Evolutionary conservation across 208 protist genomes (phyloP).

Genomic region (Leishmania arabica): DNA sequence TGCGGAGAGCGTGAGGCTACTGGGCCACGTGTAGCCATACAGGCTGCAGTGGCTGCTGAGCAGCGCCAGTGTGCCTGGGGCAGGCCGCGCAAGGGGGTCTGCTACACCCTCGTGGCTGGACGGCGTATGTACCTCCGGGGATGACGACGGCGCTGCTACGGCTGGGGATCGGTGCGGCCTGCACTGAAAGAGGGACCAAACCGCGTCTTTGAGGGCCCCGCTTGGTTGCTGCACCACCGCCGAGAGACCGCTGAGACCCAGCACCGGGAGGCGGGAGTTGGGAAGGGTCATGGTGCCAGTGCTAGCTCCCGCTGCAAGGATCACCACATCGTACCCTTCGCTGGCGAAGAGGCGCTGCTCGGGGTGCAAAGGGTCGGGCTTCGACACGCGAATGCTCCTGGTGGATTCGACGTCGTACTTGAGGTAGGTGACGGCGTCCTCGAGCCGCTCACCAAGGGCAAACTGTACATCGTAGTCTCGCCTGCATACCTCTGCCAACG

Average conservation of each 20-base stretch:
- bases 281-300: slow-evolving; percentile 61
- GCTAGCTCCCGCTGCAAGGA: slow-evolving; percentile 65
- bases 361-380: slow-evolving; percentile 25
- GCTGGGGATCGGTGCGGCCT: background rate
- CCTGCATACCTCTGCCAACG: slow-evolving; percentile 54
- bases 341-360: slow-evolving; percentile 28
- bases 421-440: slow-evolving; percentile 56
- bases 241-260: slow-evolving; percentile 60
- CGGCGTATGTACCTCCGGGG: no score
- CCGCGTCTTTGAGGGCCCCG: slow-evolving; percentile 24
- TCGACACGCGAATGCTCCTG: slow-evolving; percentile 59
- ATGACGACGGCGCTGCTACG: background rate
- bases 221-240: slow-evolving; percentile 32
- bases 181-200: slow-evolving; percentile 33
- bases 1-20: background rate
- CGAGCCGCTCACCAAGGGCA: slow-evolving; percentile 49
- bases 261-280: slow-evolving; percentile 66
- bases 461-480: slow-evolving; percentile 66
- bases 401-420: slow-evolving; percentile 67
- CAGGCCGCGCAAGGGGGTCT: slow-evolving; percentile 3
- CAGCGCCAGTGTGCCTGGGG: slow-evolving; percentile 21
- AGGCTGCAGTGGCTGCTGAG: slow-evolving; percentile 41
- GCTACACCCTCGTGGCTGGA: background rate
- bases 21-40: slow-evolving; percentile 38
- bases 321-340: slow-evolving; percentile 76